Evolutionary conservation across 2,329 filamentous ascomycete genomes (phyloP).

Genomic region (Fusarium sp.): DNA sequence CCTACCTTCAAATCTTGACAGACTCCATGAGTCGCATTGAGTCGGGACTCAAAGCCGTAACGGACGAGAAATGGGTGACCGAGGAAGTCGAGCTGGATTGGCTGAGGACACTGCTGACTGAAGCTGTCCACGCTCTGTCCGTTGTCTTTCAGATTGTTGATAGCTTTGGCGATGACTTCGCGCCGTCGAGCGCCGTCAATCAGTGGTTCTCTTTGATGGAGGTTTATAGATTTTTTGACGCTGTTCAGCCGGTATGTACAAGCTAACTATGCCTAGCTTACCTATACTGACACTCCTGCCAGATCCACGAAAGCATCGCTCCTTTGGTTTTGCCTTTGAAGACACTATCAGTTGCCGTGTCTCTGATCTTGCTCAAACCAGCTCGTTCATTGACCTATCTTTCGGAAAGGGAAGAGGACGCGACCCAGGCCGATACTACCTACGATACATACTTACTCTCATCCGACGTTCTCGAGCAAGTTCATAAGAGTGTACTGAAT

Average conservation of each 20-base stretch:
- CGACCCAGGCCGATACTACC: conserved; percentile 53
- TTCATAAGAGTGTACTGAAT: conserved; percentile 79
- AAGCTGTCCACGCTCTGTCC: conserved; percentile 81
- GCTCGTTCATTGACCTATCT: conserved; percentile 65
- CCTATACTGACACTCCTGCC: conserved; percentile 36
- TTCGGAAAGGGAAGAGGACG: conserved; percentile 57
- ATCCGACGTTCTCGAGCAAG: conserved; percentile 76
- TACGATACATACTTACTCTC: conserved; percentile 77
- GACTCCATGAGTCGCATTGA: conserved; percentile 66
- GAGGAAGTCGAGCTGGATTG: conserved; percentile 72
- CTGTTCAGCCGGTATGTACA: conserved; percentile 62
- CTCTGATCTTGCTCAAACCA: conserved; percentile 79
- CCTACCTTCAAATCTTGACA: conserved; percentile 64
- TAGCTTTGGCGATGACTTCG: conserved; percentile 67
- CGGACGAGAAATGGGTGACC: conserved; percentile 65
- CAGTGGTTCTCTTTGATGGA: conserved; percentile 84
- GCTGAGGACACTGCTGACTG: conserved; percentile 74
- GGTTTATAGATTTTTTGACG: conserved; percentile 78
- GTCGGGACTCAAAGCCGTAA: conserved; percentile 64
- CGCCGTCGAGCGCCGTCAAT: conserved; percentile 71
- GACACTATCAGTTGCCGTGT: conserved; percentile 78
- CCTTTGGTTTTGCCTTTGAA: conserved; percentile 76
- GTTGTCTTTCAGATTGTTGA: conserved; percentile 81
- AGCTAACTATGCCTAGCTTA: background rate
- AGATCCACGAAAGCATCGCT: conserved; percentile 59